phyloP scores from a whole-genome alignment of 768 basidiomycete species.

The Boletellus ananas region DNA sequence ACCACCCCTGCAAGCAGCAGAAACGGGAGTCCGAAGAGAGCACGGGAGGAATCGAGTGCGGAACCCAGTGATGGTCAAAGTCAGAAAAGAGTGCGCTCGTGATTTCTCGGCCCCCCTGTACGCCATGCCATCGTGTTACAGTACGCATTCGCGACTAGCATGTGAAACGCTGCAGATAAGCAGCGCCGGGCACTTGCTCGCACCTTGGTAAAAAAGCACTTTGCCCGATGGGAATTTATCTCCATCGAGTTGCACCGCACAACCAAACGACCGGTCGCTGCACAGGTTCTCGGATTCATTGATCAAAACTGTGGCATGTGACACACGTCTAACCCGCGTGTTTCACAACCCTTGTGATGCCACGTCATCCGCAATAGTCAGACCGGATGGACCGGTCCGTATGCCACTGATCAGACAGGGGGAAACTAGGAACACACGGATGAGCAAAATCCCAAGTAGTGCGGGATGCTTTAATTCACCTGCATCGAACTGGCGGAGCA shows the following conservation, averaged over 20 bases:
- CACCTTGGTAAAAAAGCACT: neutral
- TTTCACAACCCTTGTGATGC: slow-evolving; percentile 45
- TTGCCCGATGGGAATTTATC: neutral
- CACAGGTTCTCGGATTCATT: slow-evolving; percentile 2
- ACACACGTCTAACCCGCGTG: slow-evolving; percentile 64
- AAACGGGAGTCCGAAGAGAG: slow-evolving; percentile 14
- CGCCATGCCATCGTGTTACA: neutral
- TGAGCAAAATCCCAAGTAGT: neutral
- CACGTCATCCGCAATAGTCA: slow-evolving; percentile 58
- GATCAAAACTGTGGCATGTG: neutral
- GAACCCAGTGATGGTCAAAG: neutral
- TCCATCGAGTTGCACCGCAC: neutral
- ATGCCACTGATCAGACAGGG: too few species aligned
- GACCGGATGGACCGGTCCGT: too few species aligned
- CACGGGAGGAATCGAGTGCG: slow-evolving; percentile 11
- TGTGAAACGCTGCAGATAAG: neutral
- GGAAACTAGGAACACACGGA: slow-evolving; percentile 32
- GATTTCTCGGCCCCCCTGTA: neutral
- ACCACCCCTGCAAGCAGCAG: slow-evolving; percentile 22
- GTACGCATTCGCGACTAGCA: neutral
- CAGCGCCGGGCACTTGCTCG: neutral
- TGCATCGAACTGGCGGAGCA: slow-evolving; percentile 56
- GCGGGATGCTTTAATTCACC: slow-evolving; percentile 37
- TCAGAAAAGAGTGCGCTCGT: slow-evolving; percentile 16
- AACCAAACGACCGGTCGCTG: neutral